Conservation (phyloP, 257 asterid species). For the Orobanche coerulescens region DNA sequence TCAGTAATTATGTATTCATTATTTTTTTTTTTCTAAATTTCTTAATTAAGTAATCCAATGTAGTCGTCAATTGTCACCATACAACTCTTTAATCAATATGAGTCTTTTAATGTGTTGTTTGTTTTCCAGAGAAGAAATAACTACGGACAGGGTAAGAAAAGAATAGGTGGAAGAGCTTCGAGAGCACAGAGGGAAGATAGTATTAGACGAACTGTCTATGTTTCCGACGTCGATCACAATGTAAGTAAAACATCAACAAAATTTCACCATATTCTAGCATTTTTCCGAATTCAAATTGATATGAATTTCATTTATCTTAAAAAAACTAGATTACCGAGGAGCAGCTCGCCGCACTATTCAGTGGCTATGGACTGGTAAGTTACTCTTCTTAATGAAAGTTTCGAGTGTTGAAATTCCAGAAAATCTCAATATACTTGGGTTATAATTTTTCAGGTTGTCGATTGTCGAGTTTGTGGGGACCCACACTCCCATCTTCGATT, state of each 20-base stretch:
- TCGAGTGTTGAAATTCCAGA: neutral
- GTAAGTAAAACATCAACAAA: conserved; percentile 35
- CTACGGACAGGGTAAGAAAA: conserved; percentile 55
- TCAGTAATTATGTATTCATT: neutral
- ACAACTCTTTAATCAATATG: no score
- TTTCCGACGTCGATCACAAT: conserved; percentile 77
- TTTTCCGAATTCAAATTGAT: conserved; percentile 20
- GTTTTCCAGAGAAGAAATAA: conserved; percentile 53
- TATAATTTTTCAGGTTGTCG: conserved; percentile 60
- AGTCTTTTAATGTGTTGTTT: no score
- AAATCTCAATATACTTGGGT: neutral
- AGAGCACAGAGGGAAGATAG: conserved; percentile 89
- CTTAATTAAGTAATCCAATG: conserved; percentile 11
- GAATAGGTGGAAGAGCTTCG: conserved; percentile 58
- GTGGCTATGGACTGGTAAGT: conserved; percentile 78
- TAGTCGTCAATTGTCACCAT: no score
- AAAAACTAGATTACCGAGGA: conserved; percentile 67
- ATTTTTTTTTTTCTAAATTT: neutral
- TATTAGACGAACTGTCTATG: conserved; percentile 85
- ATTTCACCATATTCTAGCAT: neutral
- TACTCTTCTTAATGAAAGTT: conserved; percentile 1
- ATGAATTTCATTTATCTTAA: conserved; percentile 17
- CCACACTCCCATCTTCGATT: conserved; percentile 98
- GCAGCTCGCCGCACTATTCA: conserved; percentile 78
- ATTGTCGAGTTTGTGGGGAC: conserved; percentile 97